Conservation (phyloP, 1,284 basidiomycete genomes). For the Malassezia japonica region DNA sequence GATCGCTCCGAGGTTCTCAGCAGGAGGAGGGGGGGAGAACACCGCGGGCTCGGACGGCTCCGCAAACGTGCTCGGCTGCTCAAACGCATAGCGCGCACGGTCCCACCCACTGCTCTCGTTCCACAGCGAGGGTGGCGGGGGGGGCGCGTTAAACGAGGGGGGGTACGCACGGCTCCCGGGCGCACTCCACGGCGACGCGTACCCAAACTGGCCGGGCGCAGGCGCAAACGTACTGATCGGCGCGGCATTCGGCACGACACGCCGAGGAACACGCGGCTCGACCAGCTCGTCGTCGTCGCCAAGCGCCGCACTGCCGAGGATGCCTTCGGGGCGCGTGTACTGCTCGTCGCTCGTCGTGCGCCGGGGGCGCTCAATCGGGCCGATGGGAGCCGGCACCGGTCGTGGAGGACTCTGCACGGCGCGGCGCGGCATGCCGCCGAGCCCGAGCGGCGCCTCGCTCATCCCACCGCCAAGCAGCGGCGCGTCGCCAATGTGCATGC, state of each 20-base stretch:
- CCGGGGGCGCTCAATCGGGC: slow-evolving; percentile 44
- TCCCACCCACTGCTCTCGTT: slow-evolving; percentile 28
- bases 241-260: slow-evolving; percentile 24
- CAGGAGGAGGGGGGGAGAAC: no score
- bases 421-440: background rate
- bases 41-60: background rate
- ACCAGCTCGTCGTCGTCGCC: slow-evolving; percentile 47
- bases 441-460: background rate
- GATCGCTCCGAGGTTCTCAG: background rate
- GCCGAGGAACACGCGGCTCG: slow-evolving; percentile 36
- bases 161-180: slow-evolving; percentile 13
- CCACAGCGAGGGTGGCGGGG: background rate
- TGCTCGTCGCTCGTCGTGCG: slow-evolving; percentile 16
- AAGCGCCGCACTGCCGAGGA: slow-evolving; percentile 45
- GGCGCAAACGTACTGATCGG: slow-evolving; percentile 22
- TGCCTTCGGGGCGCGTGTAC: slow-evolving; percentile 28
- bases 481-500: slow-evolving; percentile 10
- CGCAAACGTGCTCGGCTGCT: slow-evolving; percentile 19
- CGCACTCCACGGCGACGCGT: slow-evolving; percentile 13
- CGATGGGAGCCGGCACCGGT: slow-evolving; percentile 31
- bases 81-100: slow-evolving; percentile 41
- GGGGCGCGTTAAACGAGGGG: slow-evolving; percentile 26
- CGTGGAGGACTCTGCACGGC: slow-evolving; percentile 4
- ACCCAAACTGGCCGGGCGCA: background rate
- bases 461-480: no score